Evolutionary conservation across 2,329 filamentous ascomycete genomes (phyloP).

Genomic region (Calonectria pauciramosa): DNA sequence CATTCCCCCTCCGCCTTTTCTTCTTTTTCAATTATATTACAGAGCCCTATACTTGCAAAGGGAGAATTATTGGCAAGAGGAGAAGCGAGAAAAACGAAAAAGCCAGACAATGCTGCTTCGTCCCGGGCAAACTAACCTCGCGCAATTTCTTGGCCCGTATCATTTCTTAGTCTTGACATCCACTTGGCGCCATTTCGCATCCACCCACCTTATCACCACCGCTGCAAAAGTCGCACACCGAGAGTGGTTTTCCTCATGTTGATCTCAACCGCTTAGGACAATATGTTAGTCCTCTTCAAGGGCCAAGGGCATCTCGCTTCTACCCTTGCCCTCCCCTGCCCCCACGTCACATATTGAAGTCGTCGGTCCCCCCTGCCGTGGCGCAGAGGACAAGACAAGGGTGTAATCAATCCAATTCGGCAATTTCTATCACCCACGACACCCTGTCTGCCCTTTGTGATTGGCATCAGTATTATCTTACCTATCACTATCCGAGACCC

Average conservation of each 20-base stretch:
- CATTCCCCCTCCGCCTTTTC: neutral
- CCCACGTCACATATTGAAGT: neutral
- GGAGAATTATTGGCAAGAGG: neutral
- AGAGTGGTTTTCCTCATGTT: neutral
- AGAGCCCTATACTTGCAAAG: neutral
- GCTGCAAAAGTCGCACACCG: neutral
- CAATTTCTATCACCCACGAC: neutral
- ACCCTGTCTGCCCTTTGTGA: neutral
- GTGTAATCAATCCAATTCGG: neutral
- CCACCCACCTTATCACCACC: neutral
- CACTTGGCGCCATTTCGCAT: neutral
- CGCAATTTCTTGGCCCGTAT: conserved; percentile 11
- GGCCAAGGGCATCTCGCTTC: conserved; percentile 1
- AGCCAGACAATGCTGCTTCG: neutral
- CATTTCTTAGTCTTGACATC: neutral
- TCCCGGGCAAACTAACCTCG: neutral
- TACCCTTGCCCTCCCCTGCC: neutral
- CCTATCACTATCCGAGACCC: neutral
- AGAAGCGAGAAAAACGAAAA: neutral
- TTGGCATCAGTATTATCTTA: neutral
- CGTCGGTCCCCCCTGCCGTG: neutral
- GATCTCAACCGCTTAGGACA: neutral
- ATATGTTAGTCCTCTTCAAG: neutral
- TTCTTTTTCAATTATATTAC: neutral
- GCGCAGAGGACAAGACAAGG: neutral